Evolutionary conservation across 2,329 filamentous ascomycete genomes (phyloP), one percentile per base, ranked within the genome.

Genomic region (Colletotrichum aenigma): DNA sequence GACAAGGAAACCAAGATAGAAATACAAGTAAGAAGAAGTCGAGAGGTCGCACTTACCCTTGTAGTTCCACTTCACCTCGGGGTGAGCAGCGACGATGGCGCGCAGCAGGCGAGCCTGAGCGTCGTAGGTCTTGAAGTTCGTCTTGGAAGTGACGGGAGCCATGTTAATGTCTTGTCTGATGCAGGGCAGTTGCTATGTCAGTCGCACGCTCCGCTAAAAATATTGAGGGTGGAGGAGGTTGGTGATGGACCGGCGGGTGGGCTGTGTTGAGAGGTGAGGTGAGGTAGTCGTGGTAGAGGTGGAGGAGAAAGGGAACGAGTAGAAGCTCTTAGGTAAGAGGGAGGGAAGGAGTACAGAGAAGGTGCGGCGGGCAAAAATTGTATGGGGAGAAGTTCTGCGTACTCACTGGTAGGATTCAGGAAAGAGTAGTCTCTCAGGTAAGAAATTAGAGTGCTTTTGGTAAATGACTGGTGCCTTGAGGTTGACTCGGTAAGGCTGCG

Each of bases 111-210:
- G 91, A 24, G 88, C 88, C 78, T 91, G 90, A 0, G 89, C 86
- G 81, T 93, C 91, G 80, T 91, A 92, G 3, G 86, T 87, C 77
- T 89, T 90, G 84, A 92, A 93, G 78, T 91, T 92, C 16, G 89
- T 86, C 70, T 87, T 87, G 38, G 76, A 82, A 1, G 67, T 18
- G 34, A 82, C 65, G 4, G 87, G 82, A 6, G 89, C 84, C 89
- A 91, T 91, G 2, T 21, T 83, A 78, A 55, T 38, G 8, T n/a
- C n/a, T 52, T 18, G 43, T 43, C 60, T n/a, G 8, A 4, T 6
- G n/a, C 4, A 7, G 18, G 36, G 43, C n/a, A 52, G 43, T 24
- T 52, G n/a, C 43, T 52, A 32, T 30, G 48, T 74, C n/a, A 69
- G 68, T 62, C 30, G n/a, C 28, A 34, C 18, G 9, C 30, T 61